Evolutionary conservation across 257 asterid genomes (phyloP), one percentile per base, ranked within the genome.

Genomic region (Solanum chiquidenum): DNA sequence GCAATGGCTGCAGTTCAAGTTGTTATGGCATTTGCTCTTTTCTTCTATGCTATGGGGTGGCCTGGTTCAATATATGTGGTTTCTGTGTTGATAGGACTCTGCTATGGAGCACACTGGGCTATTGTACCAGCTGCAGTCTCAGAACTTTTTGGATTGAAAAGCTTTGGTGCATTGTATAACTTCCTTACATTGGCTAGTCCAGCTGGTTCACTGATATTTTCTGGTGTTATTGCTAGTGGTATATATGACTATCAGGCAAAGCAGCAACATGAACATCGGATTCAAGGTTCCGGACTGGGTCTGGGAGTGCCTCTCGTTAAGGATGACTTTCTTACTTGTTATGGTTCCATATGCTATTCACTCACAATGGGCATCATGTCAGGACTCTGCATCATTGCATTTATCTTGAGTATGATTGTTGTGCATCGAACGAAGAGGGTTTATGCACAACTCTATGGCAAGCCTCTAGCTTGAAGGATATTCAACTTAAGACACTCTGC

Each of bases 131-230:
- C 92, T 83, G 93, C 92, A 77, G 88, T 89, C 58, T 90, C 91
- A 12, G 92, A 90, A 89, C 87, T 91, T 62, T 91, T 91, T 72
- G 93, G 93, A 68, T 46, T 91, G 75, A 91, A 89, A 88, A 91
- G 92, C 85, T 90, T 90, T 4, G 91, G 93, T 1, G 93, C 96
- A 7, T 64, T 96, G 62, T 96, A 96, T 91, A 95, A 94, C 91
- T 96, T 95, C 88, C 94, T 96, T 29, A 95, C 98, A 4, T 83
- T 95, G 79, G 98, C 98, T 23, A 94, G 94, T 89, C 98, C 99
- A 2, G 95, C 95, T 2, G 98, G 98, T 86, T 95, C 99, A 5
- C 87, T 96, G 76, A 82, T 96, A 68, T 94, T 96, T 89, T 95
- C 98, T 3, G 98, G 98, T 66, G 88, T 95, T 44, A 92, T 96